Evolutionary conservation across 768 basidiomycete species (phyloP), one percentile per base, ranked within the genome.

Genomic region (Chlorophyllum brunneum): DNA sequence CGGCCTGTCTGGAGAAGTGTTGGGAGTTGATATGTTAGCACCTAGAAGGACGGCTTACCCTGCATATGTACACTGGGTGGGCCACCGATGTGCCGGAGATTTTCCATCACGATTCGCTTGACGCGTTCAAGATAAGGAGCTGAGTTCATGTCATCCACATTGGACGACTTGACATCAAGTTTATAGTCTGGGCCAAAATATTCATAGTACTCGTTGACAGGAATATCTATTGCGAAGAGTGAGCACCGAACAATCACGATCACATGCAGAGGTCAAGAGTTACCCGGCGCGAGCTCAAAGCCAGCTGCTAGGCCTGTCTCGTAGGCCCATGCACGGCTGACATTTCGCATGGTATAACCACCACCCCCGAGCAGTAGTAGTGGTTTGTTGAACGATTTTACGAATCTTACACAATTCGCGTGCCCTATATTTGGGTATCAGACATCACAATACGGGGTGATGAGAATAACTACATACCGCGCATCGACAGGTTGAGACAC

Each of bases 301-400:
- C 97, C 97, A 20, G 95, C 94, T n/a, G 97, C 97, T 37, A 99
- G 70, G 20, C 97, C 97, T 2, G 97, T 99, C 70, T 99, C 97
- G 62, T 83, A 99, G 18, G 97, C 95, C 97, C 97, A 99, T 10
- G 90, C 86, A 37, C 97, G 81, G 57, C 92, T 94, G 54, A 98
- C 95, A 57, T 95, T 95, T 38, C 95, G 88, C 83, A 99, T 95
- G 3, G 97, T 99, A 68, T 99, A 99, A 0, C 97, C 97, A 8
- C 97, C 97, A 23, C 97, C 97, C 11, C 97, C 97, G 22, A 99
- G 82, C 16, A 99, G 76, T 9, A 99, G 73, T n/a, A 98, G 68
- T 1, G 97, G 97, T 43, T 92, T 87, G 64, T 91, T 88, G 70
- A 98, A 97, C 0, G 91, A 92, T 66, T 98, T 97, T 48, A 99